Evolutionary conservation across 305 asterid genomes (phyloP).

Genomic region (Fraxinus baroniana): DNA sequence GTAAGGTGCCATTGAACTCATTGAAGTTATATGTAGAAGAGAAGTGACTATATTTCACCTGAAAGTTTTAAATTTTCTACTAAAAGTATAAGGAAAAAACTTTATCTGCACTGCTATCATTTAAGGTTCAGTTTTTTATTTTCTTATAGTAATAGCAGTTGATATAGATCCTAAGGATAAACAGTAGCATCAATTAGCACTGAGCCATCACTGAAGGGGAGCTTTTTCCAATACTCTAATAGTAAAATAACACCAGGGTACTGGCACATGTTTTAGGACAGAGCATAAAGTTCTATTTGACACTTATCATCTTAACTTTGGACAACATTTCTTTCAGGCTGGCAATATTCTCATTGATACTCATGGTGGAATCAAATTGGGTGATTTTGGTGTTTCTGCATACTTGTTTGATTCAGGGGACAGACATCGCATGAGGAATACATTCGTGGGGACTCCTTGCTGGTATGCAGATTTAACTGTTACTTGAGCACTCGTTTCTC

Average conservation of each 20-base stretch:
- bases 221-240: neutral
- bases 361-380: conserved; percentile 85
- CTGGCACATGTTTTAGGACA: neutral
- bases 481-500: neutral
- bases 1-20: neutral
- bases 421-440: conserved; percentile 87
- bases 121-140: neutral
- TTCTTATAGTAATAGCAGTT: neutral
- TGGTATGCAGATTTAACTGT: conserved; percentile 49
- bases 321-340: conserved; percentile 50
- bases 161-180: neutral
- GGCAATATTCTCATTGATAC: conserved; percentile 86
- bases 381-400: conserved; percentile 99
- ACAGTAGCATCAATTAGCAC: neutral
- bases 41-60: neutral
- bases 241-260: neutral
- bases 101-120: neutral
- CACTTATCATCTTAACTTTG: conserved; percentile 17
- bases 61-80: neutral
- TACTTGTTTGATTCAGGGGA: conserved; percentile 95
- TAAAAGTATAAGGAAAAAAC: neutral
- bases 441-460: conserved; percentile 99
- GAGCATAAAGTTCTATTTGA: neutral
- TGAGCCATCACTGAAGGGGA: neutral
- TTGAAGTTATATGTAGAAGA: conserved; percentile 8